Base-by-base conservation (phyloP, 495 filamentous ascomycete species). In the Lophiotrema nucula region DNA sequence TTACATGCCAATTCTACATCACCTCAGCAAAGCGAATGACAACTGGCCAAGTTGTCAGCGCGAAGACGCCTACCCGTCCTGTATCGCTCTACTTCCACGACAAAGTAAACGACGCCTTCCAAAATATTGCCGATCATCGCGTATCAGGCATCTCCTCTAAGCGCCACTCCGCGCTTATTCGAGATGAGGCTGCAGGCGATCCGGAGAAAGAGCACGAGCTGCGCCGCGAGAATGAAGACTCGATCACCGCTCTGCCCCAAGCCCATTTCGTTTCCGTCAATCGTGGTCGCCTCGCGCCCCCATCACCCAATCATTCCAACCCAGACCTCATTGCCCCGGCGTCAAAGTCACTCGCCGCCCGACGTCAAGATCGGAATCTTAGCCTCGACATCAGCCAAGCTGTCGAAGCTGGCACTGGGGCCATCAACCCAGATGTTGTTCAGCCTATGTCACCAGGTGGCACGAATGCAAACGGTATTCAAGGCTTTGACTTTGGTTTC, bases 1-100 rank as follows among this genome's bases (percentile, higher is more conserved):
- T 97, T 6, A 86, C 87, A 24, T 96, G 90, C 76, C 90, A 95
- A 70, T 96, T 97, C 77, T 97, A 88, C 74, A 87, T 97, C 49
- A 97, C 92, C 0, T 78, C 80, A 16, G 79, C 83, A 25, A 87
- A 84, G 66, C 81, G 83, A 39, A 79, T 80, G 53, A 46, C 70
- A 48, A 64, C 48, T 63, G 67, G 69, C 48, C 39, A 70, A 64
- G 58, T 67, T 72, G 76, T 65, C 74, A 79, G 61, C 73, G 81
- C 63, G 72, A 79, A 67, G 25, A 72, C 70, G 12, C 72, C 72
- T 11, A 72, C 65, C 72, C 78, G 46, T 24, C 87, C 86, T 12
- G 73, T 88, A 28, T 89, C 84, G 66, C 80, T 82, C 56, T 70
- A 82, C 33, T 83, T 92, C 60, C 88, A 92, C 67, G 88, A 92